Evolutionary conservation across 768 basidiomycete species (phyloP).

Genomic region (Leccinum subgranulosum): DNA sequence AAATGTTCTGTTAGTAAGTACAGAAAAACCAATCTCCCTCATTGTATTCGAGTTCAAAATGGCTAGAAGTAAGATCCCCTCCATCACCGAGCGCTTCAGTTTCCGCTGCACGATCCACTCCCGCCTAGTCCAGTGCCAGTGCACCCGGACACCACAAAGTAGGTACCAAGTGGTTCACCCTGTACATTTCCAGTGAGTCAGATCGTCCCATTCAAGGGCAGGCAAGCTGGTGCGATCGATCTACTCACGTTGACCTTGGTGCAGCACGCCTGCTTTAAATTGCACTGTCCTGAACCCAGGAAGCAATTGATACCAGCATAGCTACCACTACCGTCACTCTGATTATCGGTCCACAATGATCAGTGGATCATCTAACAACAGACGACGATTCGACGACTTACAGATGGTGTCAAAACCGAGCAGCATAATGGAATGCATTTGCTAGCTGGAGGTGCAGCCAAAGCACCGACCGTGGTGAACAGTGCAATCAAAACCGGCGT

Average conservation of each 20-base stretch:
- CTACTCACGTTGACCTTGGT: background rate
- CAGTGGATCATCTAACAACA: background rate
- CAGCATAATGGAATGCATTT: background rate
- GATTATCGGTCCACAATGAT: background rate
- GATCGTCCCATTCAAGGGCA: background rate
- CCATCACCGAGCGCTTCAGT: background rate
- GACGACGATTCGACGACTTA: background rate
- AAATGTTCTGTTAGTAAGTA: background rate
- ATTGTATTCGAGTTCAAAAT: no score
- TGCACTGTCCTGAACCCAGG: no score
- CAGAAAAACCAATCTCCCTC: background rate
- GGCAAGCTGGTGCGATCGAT: background rate
- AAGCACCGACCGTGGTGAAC: background rate
- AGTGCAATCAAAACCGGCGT: background rate
- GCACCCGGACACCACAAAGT: no score
- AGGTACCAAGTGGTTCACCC: background rate
- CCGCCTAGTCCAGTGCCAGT: no score
- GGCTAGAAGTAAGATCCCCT: no score
- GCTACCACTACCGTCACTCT: background rate
- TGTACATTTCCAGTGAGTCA: background rate
- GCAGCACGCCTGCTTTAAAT: background rate
- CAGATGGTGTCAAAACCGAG: background rate
- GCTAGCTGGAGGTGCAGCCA: background rate
- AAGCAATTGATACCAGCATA: no score
- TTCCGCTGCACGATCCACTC: no score